Conservation (phyloP, 169 alveolate genomes). For the Plasmodium chabaudi region DNA sequence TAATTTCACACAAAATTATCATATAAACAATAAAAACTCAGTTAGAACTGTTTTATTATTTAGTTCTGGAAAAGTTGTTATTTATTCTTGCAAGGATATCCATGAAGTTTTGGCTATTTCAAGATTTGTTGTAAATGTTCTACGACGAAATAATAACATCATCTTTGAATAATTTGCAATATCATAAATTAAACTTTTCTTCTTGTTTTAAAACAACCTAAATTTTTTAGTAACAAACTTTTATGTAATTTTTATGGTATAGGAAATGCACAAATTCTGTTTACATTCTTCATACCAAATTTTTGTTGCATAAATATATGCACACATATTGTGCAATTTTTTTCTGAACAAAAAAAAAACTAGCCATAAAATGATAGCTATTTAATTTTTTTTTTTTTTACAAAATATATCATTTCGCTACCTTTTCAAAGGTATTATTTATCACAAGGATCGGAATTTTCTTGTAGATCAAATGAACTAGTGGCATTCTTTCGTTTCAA, state of each 20-base stretch:
- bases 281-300: too few relatives aligned
- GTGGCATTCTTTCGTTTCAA: background rate
- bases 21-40: constrained; percentile 1
- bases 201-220: too few relatives aligned
- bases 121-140: constrained; percentile 32
- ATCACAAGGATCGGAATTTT: too few relatives aligned
- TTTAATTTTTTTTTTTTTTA: too few relatives aligned
- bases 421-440: too few relatives aligned
- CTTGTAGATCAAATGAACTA: background rate
- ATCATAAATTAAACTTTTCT: too few relatives aligned
- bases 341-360: constrained; percentile 28
- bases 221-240: too few relatives aligned
- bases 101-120: constrained; percentile 39
- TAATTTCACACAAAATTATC: constrained; percentile 1
- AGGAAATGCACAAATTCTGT: too few relatives aligned
- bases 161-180: background rate
- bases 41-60: constrained; percentile 42
- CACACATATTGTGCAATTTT: background rate
- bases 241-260: too few relatives aligned
- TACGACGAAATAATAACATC: constrained; percentile 45
- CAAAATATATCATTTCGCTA: background rate
- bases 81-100: constrained; percentile 48
- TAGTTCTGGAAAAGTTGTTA: constrained; percentile 45
- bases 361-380: too few relatives aligned
- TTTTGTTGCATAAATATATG: too few relatives aligned